Conservation (phyloP, 75 land plant species). For the Cunninghamia lanceolata region DNA sequence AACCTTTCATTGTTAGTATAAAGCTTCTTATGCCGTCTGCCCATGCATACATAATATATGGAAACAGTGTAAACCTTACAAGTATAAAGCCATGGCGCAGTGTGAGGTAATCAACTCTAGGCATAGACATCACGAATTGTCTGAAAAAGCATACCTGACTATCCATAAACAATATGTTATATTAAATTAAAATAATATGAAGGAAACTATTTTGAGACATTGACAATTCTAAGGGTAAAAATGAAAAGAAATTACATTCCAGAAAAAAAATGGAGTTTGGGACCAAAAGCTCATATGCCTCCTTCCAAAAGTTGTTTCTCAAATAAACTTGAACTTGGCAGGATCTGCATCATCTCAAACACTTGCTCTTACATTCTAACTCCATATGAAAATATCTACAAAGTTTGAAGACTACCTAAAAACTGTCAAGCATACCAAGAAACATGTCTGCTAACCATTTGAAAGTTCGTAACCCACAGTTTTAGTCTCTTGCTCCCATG, state of each 20-base stretch:
- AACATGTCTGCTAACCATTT: slow-evolving; percentile 29
- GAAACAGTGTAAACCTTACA: slow-evolving; percentile 32
- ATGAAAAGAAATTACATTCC: slow-evolving; percentile 17
- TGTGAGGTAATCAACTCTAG: slow-evolving; percentile 71
- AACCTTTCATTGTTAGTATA: not conserved
- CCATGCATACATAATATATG: not conserved
- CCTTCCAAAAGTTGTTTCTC: slow-evolving; percentile 47
- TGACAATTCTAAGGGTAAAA: not conserved
- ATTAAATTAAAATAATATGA: not conserved
- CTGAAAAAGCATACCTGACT: slow-evolving; percentile 78
- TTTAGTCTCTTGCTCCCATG: slow-evolving; percentile 49
- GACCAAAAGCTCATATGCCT: slow-evolving; percentile 48
- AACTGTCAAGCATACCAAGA: not conserved
- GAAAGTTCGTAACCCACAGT: slow-evolving; percentile 36
- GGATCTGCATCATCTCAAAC: slow-evolving; percentile 21
- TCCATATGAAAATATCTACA: not conserved
- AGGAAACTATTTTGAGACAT: not conserved
- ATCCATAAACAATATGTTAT: not conserved
- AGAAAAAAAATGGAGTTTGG: no score
- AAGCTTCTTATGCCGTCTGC: no score
- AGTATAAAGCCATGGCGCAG: slow-evolving; percentile 82
- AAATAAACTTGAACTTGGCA: slow-evolving; percentile 42
- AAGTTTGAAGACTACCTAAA: not conserved
- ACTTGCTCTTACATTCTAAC: not conserved
- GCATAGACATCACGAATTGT: no score